These are phyloP conservation scores for Craterostigma plantagineum DNA, from an alignment of 257 asterid species.

Conservation along the genomic window DNA sequence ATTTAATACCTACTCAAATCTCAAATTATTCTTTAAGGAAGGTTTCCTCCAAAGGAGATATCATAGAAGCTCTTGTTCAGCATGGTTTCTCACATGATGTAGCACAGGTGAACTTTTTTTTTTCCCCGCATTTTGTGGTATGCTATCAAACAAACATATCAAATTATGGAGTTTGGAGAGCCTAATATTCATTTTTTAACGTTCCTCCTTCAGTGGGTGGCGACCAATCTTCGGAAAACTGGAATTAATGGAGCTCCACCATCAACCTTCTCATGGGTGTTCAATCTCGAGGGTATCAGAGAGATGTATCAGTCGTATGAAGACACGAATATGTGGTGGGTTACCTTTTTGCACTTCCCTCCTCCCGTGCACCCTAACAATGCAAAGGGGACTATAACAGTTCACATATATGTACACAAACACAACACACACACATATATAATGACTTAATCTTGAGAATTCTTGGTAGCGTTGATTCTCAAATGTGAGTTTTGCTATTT, in stretches of 20 bases:
- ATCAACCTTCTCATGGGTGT: slow-evolving; percentile 59
- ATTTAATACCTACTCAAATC: slow-evolving; percentile 7
- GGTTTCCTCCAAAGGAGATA: slow-evolving; percentile 74
- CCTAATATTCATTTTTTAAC: not conserved
- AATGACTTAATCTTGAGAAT: no score
- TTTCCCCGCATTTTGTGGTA: no score
- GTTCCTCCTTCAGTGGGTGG: slow-evolving; percentile 64
- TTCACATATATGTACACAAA: no score
- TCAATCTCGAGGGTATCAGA: slow-evolving; percentile 69
- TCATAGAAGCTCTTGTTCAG: slow-evolving; percentile 52
- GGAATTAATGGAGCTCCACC: slow-evolving; percentile 35
- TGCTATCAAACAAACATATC: not conserved
- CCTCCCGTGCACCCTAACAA: no score
- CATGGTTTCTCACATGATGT: slow-evolving; percentile 86
- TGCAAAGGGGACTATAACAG: no score
- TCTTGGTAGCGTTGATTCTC: no score
- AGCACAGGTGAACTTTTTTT: slow-evolving; percentile 48
- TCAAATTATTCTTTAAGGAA: slow-evolving; percentile 36
- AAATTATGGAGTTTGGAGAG: not conserved
- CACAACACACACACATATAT: no score
- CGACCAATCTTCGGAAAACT: slow-evolving; percentile 56
- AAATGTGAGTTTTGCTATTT: no score
- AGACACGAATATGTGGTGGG: slow-evolving; percentile 72
- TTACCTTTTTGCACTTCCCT: slow-evolving; percentile 3
- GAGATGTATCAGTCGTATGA: slow-evolving; percentile 94